These are phyloP conservation scores for Striga hermonthica DNA, from an alignment of 305 asterid species.

Conservation along the genomic window DNA sequence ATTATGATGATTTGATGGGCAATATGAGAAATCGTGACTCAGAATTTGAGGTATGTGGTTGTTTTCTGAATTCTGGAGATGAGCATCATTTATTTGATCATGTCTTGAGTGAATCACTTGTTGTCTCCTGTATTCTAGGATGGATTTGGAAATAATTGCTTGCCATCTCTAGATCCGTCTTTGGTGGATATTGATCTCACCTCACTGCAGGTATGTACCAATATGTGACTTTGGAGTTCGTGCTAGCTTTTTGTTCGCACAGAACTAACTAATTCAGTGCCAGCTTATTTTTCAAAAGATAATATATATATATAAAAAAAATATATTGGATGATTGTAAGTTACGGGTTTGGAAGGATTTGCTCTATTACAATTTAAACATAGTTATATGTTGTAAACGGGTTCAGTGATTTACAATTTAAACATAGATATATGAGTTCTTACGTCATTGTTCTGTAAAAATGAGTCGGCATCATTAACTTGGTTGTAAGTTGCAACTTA, in stretches of 20 bases:
- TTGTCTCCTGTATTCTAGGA: constrained; percentile 39
- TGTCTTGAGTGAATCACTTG: constrained; percentile 11
- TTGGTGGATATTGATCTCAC: constrained; percentile 48
- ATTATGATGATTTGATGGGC: constrained; percentile 45
- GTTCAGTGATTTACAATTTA: constrained; percentile 17
- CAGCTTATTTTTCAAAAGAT: neutral
- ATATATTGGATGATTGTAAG: neutral
- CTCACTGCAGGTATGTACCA: constrained; percentile 58
- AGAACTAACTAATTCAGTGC: neutral
- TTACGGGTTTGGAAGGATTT: neutral
- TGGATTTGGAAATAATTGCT: constrained; percentile 40
- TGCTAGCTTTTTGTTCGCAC: neutral
- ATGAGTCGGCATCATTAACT: constrained; percentile 14
- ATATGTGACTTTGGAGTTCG: neutral
- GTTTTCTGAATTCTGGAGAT: neutral
- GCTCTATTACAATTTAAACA: neutral
- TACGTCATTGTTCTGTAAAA: neutral
- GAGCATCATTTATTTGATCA: neutral
- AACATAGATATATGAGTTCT: neutral
- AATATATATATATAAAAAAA: neutral
- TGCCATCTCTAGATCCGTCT: constrained; percentile 49
- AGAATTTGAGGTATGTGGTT: constrained; percentile 50
- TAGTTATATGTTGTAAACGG: neutral
- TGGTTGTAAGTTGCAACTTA: constrained; percentile 22
- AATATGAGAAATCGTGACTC: constrained; percentile 44